phyloP scores from a whole-genome alignment of 805 yeast genomes.

The Cyberlindnera galapagoensis region DNA sequence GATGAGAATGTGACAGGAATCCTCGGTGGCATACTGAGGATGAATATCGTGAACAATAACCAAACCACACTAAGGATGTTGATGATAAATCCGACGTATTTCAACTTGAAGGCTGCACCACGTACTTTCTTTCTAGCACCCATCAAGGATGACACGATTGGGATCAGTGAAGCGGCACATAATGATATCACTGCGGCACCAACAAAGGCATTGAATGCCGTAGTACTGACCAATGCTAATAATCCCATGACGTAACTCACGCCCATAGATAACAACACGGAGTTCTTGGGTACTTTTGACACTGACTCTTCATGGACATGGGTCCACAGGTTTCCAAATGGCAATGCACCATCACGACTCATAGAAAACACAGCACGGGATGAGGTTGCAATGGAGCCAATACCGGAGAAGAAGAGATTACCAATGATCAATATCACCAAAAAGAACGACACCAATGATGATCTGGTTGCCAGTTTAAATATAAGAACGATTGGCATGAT shows the following conservation, averaged over 20 bases:
- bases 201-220: slow-evolving; percentile 79
- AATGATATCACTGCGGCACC: slow-evolving; percentile 76
- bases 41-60: slow-evolving; percentile 49
- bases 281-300: slow-evolving; percentile 63
- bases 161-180: slow-evolving; percentile 72
- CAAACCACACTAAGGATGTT: slow-evolving; percentile 55
- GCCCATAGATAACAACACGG: slow-evolving; percentile 56
- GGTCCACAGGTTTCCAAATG: slow-evolving; percentile 57
- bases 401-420: slow-evolving; percentile 67
- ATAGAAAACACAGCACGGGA: slow-evolving; percentile 78
- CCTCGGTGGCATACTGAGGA: slow-evolving; percentile 68
- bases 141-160: slow-evolving; percentile 56
- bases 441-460: slow-evolving; percentile 61
- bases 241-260: slow-evolving; percentile 56
- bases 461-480: slow-evolving; percentile 63
- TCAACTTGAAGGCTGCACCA: slow-evolving; percentile 63
- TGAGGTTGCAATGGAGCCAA: slow-evolving; percentile 75
- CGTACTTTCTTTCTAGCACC: slow-evolving; percentile 54
- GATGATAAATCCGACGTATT: slow-evolving; percentile 55
- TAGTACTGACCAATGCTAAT: slow-evolving; percentile 59
- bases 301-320: slow-evolving; percentile 50
- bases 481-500: slow-evolving; percentile 76
- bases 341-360: slow-evolving; percentile 79
- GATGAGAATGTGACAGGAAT: slow-evolving; percentile 39
- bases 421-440: slow-evolving; percentile 62